A percentile compares a stretch with the other conserved stretches of the same genome.
Evolutionary conservation across 2,329 filamentous ascomycete genomes (phyloP).

Genomic region (Pyrenophora graminea): DNA sequence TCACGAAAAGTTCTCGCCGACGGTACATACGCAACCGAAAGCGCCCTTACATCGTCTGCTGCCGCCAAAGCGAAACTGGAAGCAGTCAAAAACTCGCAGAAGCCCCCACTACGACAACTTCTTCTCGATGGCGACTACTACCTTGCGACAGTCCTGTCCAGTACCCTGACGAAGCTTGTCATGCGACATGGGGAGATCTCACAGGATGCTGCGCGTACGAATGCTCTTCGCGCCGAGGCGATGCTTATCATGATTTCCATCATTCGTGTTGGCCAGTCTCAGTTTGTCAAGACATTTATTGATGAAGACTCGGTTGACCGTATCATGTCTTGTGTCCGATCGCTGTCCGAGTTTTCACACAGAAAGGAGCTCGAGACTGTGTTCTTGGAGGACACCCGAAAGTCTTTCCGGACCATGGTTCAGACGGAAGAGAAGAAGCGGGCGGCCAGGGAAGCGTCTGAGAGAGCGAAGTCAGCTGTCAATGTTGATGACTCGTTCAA

Average conservation of each 20-base stretch:
- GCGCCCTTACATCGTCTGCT: conserved; percentile 89
- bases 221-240: conserved; percentile 90
- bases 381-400: conserved; percentile 91
- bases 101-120: conserved; percentile 85
- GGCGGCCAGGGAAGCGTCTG: conserved; percentile 87
- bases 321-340: conserved; percentile 96
- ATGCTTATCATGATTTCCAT: conserved; percentile 99
- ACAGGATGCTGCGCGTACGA: conserved; percentile 80
- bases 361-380: conserved; percentile 90
- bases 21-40: conserved; percentile 97
- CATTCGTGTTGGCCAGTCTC: conserved; percentile 96
- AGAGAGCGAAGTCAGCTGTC: conserved; percentile 90
- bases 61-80: conserved; percentile 88
- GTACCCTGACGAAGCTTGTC: conserved; percentile 93
- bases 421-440: conserved; percentile 97
- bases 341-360: conserved; percentile 84
- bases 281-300: conserved; percentile 95
- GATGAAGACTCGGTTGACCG: conserved; percentile 98
- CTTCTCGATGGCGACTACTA: conserved; percentile 98
- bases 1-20: conserved; percentile 93
- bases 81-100: conserved; percentile 94
- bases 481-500: conserved; percentile 94
- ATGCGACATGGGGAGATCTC: conserved; percentile 97
- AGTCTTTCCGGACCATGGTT: conserved; percentile 96
- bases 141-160: conserved; percentile 90